A percentile compares a stretch with the other conserved stretches of the same genome.
phyloP scores from a whole-genome alignment of 768 basidiomycete species.

The Daedalea quercina region DNA sequence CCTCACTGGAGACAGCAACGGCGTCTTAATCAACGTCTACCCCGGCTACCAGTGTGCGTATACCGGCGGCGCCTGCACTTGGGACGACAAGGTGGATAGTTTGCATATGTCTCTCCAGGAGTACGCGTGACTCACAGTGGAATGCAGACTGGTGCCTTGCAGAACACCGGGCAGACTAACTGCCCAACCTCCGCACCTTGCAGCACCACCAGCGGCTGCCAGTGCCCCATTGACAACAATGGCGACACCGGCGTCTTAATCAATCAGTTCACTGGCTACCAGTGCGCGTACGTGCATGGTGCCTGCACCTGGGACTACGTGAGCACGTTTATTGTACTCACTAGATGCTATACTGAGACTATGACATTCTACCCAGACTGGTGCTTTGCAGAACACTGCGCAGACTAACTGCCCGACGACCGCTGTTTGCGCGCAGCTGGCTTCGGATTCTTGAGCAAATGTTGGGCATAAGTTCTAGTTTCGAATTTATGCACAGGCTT shows the following conservation, averaged over 20 bases:
- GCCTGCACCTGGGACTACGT: conserved; percentile 18
- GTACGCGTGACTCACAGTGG: neutral
- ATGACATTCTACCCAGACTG: conserved; percentile 3
- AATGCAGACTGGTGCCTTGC: conserved; percentile 11
- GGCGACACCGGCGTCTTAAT: conserved; percentile 14
- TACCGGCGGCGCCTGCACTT: conserved; percentile 14
- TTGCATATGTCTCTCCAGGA: neutral
- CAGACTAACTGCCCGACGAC: conserved; percentile 9
- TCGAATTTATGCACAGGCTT: too few relatives aligned
- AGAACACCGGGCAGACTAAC: conserved; percentile 14
- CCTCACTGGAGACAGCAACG: conserved; percentile 10
- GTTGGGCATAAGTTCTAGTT: too few relatives aligned
- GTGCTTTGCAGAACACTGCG: conserved; percentile 3
- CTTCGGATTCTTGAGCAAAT: neutral
- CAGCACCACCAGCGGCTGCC: conserved; percentile 9
- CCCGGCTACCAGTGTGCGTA: conserved; percentile 17
- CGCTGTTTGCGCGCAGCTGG: neutral
- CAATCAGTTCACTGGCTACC: conserved; percentile 20
- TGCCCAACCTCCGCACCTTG: conserved; percentile 13
- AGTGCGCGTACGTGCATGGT: conserved; percentile 14
- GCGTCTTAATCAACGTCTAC: conserved; percentile 18
- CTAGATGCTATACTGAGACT: neutral
- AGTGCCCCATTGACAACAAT: conserved; percentile 13
- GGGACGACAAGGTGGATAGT: conserved; percentile 13
- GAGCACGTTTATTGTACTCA: conserved; percentile 2